Evolutionary conservation across 2,329 filamentous ascomycete genomes (phyloP).

Genomic region (Torrubiella hemipterigena): DNA sequence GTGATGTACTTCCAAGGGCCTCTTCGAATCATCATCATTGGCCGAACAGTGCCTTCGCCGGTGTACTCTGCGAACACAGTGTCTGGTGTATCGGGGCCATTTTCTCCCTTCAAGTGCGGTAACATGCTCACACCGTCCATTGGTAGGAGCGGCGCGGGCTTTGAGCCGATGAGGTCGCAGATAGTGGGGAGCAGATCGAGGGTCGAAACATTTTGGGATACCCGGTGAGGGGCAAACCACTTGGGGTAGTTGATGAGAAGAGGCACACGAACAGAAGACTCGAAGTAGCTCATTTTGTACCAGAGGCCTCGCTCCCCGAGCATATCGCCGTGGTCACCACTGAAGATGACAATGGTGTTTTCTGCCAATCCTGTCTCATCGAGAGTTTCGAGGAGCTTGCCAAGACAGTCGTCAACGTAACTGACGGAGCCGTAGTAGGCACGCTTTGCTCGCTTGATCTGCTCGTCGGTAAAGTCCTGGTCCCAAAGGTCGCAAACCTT

Average conservation of each 20-base stretch:
- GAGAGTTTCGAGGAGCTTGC: slow-evolving; percentile 65
- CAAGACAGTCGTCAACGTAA: slow-evolving; percentile 89
- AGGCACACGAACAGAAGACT: slow-evolving; percentile 80
- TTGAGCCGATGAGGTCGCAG: slow-evolving; percentile 66
- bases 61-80: slow-evolving; percentile 94
- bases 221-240: slow-evolving; percentile 61
- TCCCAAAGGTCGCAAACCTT: slow-evolving; percentile 82
- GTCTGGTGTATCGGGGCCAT: slow-evolving; percentile 73
- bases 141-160: slow-evolving; percentile 58
- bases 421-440: slow-evolving; percentile 90
- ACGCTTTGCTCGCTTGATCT: slow-evolving; percentile 72
- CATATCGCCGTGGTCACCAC: slow-evolving; percentile 93
- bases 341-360: slow-evolving; percentile 85
- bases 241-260: slow-evolving; percentile 74
- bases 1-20: slow-evolving; percentile 85
- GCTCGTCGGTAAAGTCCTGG: slow-evolving; percentile 70
- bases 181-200: slow-evolving; percentile 85
- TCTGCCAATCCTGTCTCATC: slow-evolving; percentile 70
- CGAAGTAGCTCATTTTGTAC: slow-evolving; percentile 98
- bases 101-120: slow-evolving; percentile 55
- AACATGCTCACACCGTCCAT: slow-evolving; percentile 77
- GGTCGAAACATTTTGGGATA: slow-evolving; percentile 77
- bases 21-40: slow-evolving; percentile 87
- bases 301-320: slow-evolving; percentile 82
- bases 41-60: slow-evolving; percentile 79